Base-by-base conservation (phyloP, 164 flowering plant genomes). In the Tetrastigma voinierianum region DNA sequence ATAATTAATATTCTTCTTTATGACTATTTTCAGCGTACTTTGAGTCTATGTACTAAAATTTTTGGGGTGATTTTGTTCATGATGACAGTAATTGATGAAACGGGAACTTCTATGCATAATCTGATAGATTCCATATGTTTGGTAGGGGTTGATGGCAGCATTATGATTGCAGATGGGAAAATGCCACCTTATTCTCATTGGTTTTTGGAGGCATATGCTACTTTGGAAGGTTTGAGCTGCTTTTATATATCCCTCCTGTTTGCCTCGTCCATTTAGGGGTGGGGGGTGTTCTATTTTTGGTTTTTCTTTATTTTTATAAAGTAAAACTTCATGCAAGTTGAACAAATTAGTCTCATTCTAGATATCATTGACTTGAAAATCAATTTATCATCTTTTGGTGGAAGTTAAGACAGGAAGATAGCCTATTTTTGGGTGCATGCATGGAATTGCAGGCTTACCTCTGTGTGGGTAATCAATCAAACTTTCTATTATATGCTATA, bases 81-180 rank as follows among this genome's bases (percentile, higher is more conserved):
- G 1, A 32, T 32, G 40, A 32, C 6, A 32, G 40, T 4, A 32
- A 32, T 32, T 32, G 40, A 59, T 16, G 61, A 17, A n/a, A 59
- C 15, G 40, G 24, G 54, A 47, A 48, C 13, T n/a, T n/a, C n/a
- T 13, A 54, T 57, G 12, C 46, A 23, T 53, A 52, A 53, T 32
- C 3, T 7, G 6, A 53, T n/a, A 44, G 18, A 24, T 55, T 63
- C 59, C 20, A 64, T 55, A 54, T 47, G 56, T 53, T 69, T 66
- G 12, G 54, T 71, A 49, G 67, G 70, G 67, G 66, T 71, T 84
- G 72, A 82, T 55, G 61, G 54, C 74, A 67, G 70, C 66, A 60
- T 74, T 80, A 15, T 80, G 67, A 51, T 86, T 82, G 77, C 93
- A 91, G 98, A 88, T 93, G 96, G 97, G 94, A 85, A 78, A 78